Conservation (phyloP, 805 yeast genomes). For the Barnettozyma californica region DNA sequence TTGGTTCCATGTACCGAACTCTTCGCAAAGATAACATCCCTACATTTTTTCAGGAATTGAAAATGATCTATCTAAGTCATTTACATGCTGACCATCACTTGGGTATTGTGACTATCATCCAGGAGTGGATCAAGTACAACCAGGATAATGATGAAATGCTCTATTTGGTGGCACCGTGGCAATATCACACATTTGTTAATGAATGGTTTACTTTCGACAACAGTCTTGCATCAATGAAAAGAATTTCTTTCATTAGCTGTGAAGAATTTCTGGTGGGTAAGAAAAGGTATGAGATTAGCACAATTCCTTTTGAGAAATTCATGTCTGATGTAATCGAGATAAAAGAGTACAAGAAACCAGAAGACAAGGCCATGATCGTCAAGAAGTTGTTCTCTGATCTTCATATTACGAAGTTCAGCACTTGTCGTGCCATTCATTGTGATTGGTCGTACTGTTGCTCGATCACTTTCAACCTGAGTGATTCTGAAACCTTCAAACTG, state of each 20-base stretch:
- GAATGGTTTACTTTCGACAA: conserved; percentile 62
- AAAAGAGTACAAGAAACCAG: neutral
- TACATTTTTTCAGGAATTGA: conserved; percentile 52
- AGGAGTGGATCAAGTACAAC: conserved; percentile 54
- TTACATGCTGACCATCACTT: conserved; percentile 96
- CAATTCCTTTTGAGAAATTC: conserved; percentile 25
- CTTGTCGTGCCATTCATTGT: conserved; percentile 83
- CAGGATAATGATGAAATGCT: conserved; percentile 37
- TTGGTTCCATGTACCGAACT: conserved; percentile 64
- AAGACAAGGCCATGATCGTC: conserved; percentile 26
- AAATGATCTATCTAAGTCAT: conserved; percentile 72
- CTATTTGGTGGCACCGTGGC: conserved; percentile 71
- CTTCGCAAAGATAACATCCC: conserved; percentile 43
- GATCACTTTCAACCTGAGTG: conserved; percentile 39
- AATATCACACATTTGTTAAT: conserved; percentile 54
- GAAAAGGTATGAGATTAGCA: conserved; percentile 28
- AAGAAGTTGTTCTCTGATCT: conserved; percentile 36
- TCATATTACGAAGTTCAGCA: conserved; percentile 39
- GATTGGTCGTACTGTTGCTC: conserved; percentile 70
- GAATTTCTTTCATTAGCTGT: conserved; percentile 52
- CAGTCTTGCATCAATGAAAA: conserved; percentile 28
- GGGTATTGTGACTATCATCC: conserved; percentile 68
- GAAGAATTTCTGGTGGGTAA: conserved; percentile 47
- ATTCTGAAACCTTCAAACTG: conserved; percentile 45
- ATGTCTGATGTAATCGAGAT: neutral